Base-by-base conservation (phyloP, 805 yeast species). In the Saccharomycopsis microspora region DNA sequence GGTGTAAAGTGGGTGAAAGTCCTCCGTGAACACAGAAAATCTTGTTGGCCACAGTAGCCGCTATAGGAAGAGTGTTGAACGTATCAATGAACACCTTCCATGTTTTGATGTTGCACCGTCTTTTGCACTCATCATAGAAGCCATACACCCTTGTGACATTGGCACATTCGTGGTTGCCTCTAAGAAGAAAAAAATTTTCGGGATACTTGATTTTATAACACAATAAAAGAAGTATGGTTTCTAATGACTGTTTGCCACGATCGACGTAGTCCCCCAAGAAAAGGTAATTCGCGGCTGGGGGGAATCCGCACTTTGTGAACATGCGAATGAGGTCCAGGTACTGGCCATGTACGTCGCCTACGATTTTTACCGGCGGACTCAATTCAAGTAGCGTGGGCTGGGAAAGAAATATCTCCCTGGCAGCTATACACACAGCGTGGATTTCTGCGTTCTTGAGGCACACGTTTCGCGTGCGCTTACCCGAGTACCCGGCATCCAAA, bases 311-410 rank as follows among this genome's bases (percentile, higher is more conserved):
- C 68, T 88, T 83, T 48, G 95, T 87, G 65, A 93, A 87, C 51
- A 93, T 74, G 55, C 98, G 76, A 55, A 93, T 78, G 53, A 93
- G 70, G 65, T 93, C 98, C 45, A 85, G 84, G 62, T 82, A 93
- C 65, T 93, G 98, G 32, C 98, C 98, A 64, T 93, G 98, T 32
- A 93, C 95, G 62, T 93, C 98, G 40, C 93, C 93, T 5, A 84
- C 90, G 50, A 85, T 76, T 60, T 85, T 85, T 3, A 84, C 90
- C 0, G 93, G 89, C 0, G 93, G 53, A 3, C 85, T 77, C 52
- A 90, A 70, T 63, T 93, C 97, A 50, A 90, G 69, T 45, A 90
- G 66, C 4, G 96, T 75, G 4, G 98, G 98, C 63, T 93, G 97
- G 47, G 85, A 76, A 49, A 93, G 67, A 58, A 93, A 86, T 10